These are phyloP conservation scores for Cenchrus americanus DNA, from an alignment of 176 grass and related monocot genomes.

Conservation along the genomic window DNA sequence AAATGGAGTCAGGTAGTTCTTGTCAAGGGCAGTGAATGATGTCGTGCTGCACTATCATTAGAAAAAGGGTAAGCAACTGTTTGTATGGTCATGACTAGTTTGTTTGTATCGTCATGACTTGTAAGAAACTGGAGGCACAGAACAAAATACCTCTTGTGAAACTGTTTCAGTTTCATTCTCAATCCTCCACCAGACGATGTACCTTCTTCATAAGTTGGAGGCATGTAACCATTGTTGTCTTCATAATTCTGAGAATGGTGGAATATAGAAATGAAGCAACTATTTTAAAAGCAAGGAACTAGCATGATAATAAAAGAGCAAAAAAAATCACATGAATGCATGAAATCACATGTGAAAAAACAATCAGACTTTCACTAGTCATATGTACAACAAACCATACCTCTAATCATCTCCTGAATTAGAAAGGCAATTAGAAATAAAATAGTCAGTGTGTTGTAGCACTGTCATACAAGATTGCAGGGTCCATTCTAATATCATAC, in stretches of 20 bases:
- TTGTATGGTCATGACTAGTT: neutral
- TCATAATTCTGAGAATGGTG: constrained; percentile 65
- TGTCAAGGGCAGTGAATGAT: constrained; percentile 94
- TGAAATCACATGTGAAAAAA: neutral
- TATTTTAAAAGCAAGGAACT: constrained; percentile 33
- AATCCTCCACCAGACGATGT: constrained; percentile 79
- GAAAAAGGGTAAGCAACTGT: constrained; percentile 28
- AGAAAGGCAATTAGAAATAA: too few relatives aligned
- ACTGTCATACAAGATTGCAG: neutral
- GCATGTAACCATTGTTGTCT: constrained; percentile 78
- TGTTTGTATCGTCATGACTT: constrained; percentile 1
- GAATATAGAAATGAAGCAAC: constrained; percentile 16
- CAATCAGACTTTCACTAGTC: constrained; percentile 2
- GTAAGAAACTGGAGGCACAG: constrained; percentile 15
- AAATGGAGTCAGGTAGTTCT: constrained; percentile 97
- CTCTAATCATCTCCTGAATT: neutral
- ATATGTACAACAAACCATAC: neutral
- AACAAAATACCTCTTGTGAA: constrained; percentile 81
- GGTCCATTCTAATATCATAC: neutral
- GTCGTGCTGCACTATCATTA: constrained; percentile 69
- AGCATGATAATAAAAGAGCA: constrained; percentile 18
- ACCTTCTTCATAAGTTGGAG: constrained; percentile 77
- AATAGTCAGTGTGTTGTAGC: neutral
- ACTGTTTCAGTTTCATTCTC: constrained; percentile 94
- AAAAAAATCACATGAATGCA: neutral